Conservation (phyloP, 352 stramenopile genomes). For the Peronospora tabacina region DNA sequence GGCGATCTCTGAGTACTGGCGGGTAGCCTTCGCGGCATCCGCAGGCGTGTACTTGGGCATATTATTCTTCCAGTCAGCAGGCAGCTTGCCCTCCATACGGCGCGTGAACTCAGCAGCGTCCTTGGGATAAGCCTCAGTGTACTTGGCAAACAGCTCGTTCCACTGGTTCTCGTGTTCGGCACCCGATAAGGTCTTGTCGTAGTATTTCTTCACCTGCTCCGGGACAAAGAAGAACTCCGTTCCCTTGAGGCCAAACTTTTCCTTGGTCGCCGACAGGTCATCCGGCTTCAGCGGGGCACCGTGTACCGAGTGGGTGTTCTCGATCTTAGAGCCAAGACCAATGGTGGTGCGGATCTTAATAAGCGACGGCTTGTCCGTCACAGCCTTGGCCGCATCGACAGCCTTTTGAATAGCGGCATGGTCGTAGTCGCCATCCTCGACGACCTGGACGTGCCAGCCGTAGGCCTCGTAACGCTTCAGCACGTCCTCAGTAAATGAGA, state of each 20-base stretch:
- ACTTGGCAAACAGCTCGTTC: conserved; percentile 88
- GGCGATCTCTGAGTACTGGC: conserved; percentile 92
- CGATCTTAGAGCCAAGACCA: conserved; percentile 90
- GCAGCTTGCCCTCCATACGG: conserved; percentile 89
- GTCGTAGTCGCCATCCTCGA: conserved; percentile 93
- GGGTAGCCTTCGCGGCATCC: conserved; percentile 90
- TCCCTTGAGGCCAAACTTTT: conserved; percentile 89
- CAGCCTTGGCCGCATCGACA: conserved; percentile 91
- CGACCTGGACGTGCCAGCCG: conserved; percentile 94
- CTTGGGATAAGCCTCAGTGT: conserved; percentile 87
- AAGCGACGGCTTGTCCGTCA: conserved; percentile 95
- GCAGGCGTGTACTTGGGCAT: conserved; percentile 88
- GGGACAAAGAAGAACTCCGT: conserved; percentile 90
- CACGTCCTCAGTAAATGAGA: conserved; percentile 98
- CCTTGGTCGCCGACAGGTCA: conserved; percentile 88
- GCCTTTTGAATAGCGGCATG: conserved; percentile 89
- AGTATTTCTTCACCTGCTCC: conserved; percentile 91
- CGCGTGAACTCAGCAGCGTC: conserved; percentile 92
- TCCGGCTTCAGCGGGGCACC: conserved; percentile 93
- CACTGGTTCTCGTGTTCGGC: conserved; percentile 82
- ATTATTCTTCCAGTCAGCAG: conserved; percentile 85
- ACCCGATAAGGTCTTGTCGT: conserved; percentile 75
- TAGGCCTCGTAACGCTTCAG: conserved; percentile 97
- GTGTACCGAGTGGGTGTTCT: conserved; percentile 92
- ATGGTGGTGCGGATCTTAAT: conserved; percentile 98